Evolutionary conservation across 1,284 basidiomycete species (phyloP), one percentile per base, ranked within the genome.

Genomic region (Trametes polyzona): DNA sequence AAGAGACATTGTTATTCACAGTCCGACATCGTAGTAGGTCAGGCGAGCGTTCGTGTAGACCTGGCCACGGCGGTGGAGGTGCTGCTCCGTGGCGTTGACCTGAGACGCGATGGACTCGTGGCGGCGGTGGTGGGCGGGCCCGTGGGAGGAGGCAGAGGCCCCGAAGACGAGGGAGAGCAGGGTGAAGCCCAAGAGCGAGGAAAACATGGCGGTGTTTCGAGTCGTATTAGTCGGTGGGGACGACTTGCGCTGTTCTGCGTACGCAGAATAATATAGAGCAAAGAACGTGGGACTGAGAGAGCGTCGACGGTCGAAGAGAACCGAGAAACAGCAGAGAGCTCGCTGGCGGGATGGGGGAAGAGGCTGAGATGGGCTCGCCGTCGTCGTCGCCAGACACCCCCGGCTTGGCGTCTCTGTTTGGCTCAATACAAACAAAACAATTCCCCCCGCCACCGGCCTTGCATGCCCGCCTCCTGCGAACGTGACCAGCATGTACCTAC

Each of bases 11-110:
- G 2, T 17, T 11, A 55, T 65, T 66, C 40, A 68, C 66, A 65
- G 44, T 21, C 66, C 66, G 24, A 63, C 79, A 32, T 78, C 77
- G 66, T 87, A 87, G 64, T 71, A 87, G 12, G 84, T 83, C 36
- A 69, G 56, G 10, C 68, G 65, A 12, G 66, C 69, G 33, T 65
- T 62, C 26, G 26, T 56, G 61, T 66, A 73, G 16, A 63, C 48
- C 58, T 65, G 35, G 58, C 58, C 61, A 40, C 58, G 47, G 58
- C 55, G 60, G 46, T 59, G 42, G 26, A 61, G 53, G 14, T 42
- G 52, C 41, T 48, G 65, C 65, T 24, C 59, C 52, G 50, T 66
- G 54, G 35, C 50, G 37, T 60, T 48, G 44, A 52, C 37, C 8
- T 59, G 58, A 11, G 52, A 37, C 16, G 58, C 61, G 41, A 63